Evolutionary conservation across 495 filamentous ascomycete genomes (phyloP).

Genomic region (Massariosphaeria phaeospora): DNA sequence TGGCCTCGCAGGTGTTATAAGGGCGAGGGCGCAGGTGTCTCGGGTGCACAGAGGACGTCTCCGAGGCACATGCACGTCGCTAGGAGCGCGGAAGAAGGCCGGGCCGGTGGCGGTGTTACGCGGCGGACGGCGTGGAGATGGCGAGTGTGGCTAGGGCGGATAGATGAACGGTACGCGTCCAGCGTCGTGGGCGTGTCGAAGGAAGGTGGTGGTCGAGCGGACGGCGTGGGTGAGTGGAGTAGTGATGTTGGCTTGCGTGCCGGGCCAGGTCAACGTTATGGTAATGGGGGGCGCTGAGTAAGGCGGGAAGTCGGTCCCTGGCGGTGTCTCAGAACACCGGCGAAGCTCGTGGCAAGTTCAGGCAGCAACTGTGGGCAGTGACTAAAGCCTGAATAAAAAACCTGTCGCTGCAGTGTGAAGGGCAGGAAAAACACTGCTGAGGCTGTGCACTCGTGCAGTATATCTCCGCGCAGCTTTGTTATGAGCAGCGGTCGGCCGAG

Average conservation of each 20-base stretch:
- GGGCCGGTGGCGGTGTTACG: slow-evolving; percentile 16
- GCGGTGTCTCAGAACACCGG: not conserved
- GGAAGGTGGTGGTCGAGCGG: not conserved
- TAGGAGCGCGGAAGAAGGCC: slow-evolving; percentile 4
- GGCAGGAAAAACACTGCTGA: no score
- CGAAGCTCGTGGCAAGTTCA: slow-evolving; percentile 22
- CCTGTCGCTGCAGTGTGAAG: no score
- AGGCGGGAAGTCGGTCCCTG: not conserved
- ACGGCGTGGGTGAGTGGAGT: not conserved
- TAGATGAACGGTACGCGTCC: not conserved
- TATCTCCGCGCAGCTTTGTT: no score
- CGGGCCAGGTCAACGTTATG: not conserved
- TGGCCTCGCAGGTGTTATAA: slow-evolving; percentile 16
- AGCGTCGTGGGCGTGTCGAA: not conserved
- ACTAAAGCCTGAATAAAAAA: not conserved
- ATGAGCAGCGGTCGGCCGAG: no score
- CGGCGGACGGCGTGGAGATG: slow-evolving; percentile 5
- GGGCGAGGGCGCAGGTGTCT: not conserved
- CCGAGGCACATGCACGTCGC: slow-evolving; percentile 20
- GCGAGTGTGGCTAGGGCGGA: not conserved
- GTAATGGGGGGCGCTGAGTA: slow-evolving; percentile 1
- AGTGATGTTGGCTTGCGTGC: not conserved
- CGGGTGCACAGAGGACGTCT: not conserved
- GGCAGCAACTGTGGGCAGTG: not conserved
- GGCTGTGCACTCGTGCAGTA: no score